These are phyloP conservation scores for Stephanodiscus minutulus DNA, from an alignment of 108 stramenopile species.

Conservation along the genomic window DNA sequence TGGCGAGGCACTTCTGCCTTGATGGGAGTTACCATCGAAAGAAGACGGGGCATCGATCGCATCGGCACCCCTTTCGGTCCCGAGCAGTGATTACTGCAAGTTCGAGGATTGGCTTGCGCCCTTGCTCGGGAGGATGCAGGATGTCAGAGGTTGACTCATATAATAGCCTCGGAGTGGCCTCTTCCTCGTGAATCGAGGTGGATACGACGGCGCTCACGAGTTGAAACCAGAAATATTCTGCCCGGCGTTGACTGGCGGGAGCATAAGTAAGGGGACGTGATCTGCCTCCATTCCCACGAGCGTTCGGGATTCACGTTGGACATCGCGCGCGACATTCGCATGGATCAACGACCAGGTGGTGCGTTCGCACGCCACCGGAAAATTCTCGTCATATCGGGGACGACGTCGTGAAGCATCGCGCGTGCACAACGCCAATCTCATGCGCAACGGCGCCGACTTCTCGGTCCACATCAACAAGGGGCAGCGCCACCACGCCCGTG, in stretches of 20 bases:
- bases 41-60: conserved; percentile 96
- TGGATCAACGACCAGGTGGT: conserved; percentile 95
- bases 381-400: conserved; percentile 99
- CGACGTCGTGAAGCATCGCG: conserved; percentile 98
- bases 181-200: conserved; percentile 9
- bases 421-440: conserved; percentile 99
- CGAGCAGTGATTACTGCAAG: conserved; percentile 97
- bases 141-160: conserved; percentile 53
- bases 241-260: conserved; percentile 99
- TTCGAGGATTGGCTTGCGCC: conserved; percentile 99
- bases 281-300: conserved; percentile 99
- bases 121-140: conserved; percentile 92
- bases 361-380: conserved; percentile 90
- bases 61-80: conserved; percentile 96
- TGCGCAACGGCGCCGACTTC: conserved; percentile 99
- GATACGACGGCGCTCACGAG: conserved; percentile 19
- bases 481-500: conserved; percentile 89
- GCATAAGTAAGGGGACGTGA: conserved; percentile 99
- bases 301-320: conserved; percentile 94
- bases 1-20: conserved; percentile 94
- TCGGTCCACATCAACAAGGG: conserved; percentile 98
- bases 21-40: conserved; percentile 83
- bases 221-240: conserved; percentile 91
- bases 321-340: conserved; percentile 93
- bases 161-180: conserved; percentile 52